Evolutionary conservation across 108 stramenopile species (phyloP).

Genomic region (Cyclotella sp.): DNA sequence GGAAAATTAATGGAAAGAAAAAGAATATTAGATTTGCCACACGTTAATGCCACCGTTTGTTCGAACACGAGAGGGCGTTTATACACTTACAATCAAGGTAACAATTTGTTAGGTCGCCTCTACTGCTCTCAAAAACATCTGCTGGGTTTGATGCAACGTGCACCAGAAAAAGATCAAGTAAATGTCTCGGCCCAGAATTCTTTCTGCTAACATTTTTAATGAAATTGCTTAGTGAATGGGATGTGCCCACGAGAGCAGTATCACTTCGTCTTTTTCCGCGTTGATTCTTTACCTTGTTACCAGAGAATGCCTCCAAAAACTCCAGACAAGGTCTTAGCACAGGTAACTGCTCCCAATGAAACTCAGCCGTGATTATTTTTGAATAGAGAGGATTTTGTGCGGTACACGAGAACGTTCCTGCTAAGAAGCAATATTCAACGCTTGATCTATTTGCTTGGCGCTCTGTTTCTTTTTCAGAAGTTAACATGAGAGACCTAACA

Average conservation of each 20-base stretch:
- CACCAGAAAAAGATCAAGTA: slow-evolving; percentile 58
- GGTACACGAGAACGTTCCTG: slow-evolving; percentile 58
- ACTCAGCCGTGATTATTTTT: slow-evolving; percentile 10
- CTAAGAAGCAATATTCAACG: slow-evolving; percentile 65
- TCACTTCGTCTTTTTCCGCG: background rate
- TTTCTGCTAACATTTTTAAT: slow-evolving; percentile 46
- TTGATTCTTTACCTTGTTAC: background rate
- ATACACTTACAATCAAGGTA: slow-evolving; percentile 65
- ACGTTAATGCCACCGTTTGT: too few relatives aligned
- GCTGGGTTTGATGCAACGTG: slow-evolving; percentile 66
- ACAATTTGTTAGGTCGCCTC: slow-evolving; percentile 56
- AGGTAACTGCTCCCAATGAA: slow-evolving; percentile 33
- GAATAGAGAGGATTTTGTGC: slow-evolving; percentile 49
- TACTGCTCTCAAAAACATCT: slow-evolving; percentile 64
- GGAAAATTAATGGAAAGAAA: background rate
- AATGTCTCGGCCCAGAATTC: slow-evolving; percentile 70
- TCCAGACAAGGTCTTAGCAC: slow-evolving; percentile 13
- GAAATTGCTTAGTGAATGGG: slow-evolving; percentile 57
- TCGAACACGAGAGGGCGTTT: too few relatives aligned
- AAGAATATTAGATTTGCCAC: too few relatives aligned
- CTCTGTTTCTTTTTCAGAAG: slow-evolving; percentile 58
- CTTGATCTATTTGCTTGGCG: slow-evolving; percentile 47
- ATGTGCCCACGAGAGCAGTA: background rate
- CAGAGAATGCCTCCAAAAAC: background rate
- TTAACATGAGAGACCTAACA: slow-evolving; percentile 68